phyloP scores from a whole-genome alignment of 1,284 basidiomycete genomes.

The Papiliotrema terrestris region DNA sequence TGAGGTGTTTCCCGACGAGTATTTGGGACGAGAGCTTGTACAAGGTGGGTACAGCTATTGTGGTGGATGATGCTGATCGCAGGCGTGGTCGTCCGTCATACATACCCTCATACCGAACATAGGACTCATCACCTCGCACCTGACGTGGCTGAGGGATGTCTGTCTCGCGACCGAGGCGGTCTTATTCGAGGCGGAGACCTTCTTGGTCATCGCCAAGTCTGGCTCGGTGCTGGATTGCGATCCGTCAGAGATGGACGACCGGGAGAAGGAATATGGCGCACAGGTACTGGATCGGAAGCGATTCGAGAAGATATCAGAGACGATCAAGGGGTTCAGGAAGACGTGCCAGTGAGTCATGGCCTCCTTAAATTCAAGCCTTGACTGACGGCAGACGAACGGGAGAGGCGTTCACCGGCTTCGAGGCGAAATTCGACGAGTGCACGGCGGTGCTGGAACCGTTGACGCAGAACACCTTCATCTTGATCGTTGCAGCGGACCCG shows the following conservation, averaged over 20 bases:
- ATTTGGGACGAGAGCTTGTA: constrained; percentile 98
- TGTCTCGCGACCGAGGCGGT: constrained; percentile 90
- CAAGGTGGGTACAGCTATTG: constrained; percentile 75
- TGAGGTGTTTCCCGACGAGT: constrained; percentile 74
- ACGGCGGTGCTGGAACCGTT: constrained; percentile 91
- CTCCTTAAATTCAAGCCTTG: constrained; percentile 24
- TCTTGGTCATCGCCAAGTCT: constrained; percentile 80
- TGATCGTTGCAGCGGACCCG: constrained; percentile 77
- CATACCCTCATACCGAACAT: constrained; percentile 95
- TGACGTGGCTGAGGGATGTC: constrained; percentile 76
- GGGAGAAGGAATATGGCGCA: constrained; percentile 44
- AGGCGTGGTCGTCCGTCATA: constrained; percentile 98
- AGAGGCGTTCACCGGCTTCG: constrained; percentile 74
- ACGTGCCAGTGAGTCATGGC: constrained; percentile 66
- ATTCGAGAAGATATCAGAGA: constrained; percentile 92
- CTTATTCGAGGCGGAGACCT: constrained; percentile 94
- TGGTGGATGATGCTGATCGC: constrained; percentile 6
- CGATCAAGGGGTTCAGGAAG: constrained; percentile 92
- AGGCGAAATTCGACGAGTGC: constrained; percentile 67
- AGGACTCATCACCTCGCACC: constrained; percentile 76
- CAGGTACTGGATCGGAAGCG: constrained; percentile 69
- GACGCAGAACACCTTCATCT: constrained; percentile 89
- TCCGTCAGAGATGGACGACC: constrained; percentile 32
- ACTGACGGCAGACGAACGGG: constrained; percentile 47
- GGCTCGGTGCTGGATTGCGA: constrained; percentile 46